Evolutionary conservation across 139 green algal genomes (phyloP).

Genomic region (Chlamydomonas incerta): DNA sequence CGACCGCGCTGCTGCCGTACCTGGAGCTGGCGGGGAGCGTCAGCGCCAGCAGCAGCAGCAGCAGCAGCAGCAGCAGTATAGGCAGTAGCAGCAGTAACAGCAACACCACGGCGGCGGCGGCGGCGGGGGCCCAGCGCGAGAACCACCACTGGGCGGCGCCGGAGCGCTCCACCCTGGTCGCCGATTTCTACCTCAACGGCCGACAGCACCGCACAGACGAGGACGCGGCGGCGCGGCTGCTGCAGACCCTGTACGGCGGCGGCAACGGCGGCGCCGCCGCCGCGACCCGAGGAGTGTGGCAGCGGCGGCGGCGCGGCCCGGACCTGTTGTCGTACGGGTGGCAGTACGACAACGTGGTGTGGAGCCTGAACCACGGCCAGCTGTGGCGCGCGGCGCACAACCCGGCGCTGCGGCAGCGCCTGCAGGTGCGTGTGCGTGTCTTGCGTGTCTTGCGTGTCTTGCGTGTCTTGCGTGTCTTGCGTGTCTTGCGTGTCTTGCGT

Average conservation of each 20-base stretch:
- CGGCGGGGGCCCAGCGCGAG: not conserved
- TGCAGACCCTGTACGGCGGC: not conserved
- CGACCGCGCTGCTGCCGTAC: too few species aligned
- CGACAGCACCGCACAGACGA: not conserved
- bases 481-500: too few species aligned
- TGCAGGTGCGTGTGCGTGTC: not conserved
- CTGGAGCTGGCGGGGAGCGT: too few species aligned
- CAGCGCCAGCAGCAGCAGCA: too few species aligned
- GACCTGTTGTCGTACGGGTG: not conserved
- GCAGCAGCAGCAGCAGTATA: too few species aligned
- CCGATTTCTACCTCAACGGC: not conserved
- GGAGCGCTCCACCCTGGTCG: not conserved
- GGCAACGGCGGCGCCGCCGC: too few species aligned
- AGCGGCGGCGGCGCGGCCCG: not conserved
- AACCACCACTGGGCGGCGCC: conserved; percentile 1
- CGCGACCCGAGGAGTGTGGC: too few species aligned
- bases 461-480: too few species aligned
- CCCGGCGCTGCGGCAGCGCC: not conserved
- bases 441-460: too few species aligned
- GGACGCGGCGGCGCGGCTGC: not conserved
- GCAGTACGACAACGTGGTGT: not conserved
- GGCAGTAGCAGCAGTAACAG: too few species aligned
- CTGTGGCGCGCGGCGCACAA: not conserved
- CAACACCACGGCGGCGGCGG: too few species aligned
- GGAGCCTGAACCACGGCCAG: not conserved